Base-by-base conservation (phyloP, 2,329 filamentous ascomycete genomes). In the Fusarium incarnatum region DNA sequence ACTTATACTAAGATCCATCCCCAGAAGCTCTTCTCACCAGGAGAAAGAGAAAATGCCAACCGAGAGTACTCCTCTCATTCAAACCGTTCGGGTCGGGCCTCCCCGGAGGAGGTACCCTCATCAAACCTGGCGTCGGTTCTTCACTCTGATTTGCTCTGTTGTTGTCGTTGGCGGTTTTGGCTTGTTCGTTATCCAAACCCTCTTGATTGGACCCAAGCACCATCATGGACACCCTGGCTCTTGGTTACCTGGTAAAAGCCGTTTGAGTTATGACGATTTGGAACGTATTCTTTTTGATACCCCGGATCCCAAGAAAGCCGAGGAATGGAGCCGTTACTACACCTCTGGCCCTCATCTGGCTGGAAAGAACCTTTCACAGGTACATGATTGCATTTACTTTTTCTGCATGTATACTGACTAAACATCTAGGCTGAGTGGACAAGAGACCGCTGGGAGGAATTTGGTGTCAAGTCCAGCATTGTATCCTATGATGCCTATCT, bases 291-390 rank as follows among this genome's bases (percentile, higher is more conserved):
- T 91, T 40, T 80, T 90, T 45, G 83, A 87, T 28, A 90, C 88
- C 0, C 89, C 89, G 8, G 85, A 84, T 59, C 82, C 84, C 30
- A 81, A 86, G 48, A 85, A 84, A 68, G 87, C 87, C 11, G 84
- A 87, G 68, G 88, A 93, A 80, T 94, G 92, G 92, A 93, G 89
- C 78, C 84, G 83, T 67, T 95, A 94, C 78, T 95, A 95, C 75
- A 92, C 92, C 0, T 83, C 90, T 0, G 93, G 93, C 0, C 86
- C 91, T 20, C 93, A 95, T 80, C 81, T 95, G 50, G 92, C 91
- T 1, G 92, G 93, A 22, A 89, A 91, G 81, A 96, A 95, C 77
- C 85, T 90, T 64, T 93, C 90, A 52, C 91, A 94, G 81, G 86
- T 84, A 12, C 5, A 13, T 28, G 27, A 28, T 12, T 12, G 27